Base-by-base conservation (phyloP, 441 rosid species). In the California macrophylla region DNA sequence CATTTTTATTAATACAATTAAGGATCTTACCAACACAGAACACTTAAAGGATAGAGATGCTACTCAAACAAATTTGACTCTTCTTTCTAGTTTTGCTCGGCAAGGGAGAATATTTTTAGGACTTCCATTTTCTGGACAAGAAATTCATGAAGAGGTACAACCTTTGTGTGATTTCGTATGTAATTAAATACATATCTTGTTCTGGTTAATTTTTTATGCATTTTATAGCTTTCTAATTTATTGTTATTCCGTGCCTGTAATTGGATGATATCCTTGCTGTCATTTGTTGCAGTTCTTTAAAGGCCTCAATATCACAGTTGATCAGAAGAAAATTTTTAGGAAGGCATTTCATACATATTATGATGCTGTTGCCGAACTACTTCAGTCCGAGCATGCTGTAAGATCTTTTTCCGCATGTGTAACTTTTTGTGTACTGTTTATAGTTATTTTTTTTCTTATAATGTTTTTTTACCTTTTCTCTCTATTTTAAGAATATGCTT, bases 31-130 rank as follows among this genome's bases (percentile, higher is more conserved):
- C 50, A 85, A 88, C 79, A 42, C 70, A 64, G 99, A 95, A 76
- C 88, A 89, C 74, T 76, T 92, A 75, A 95, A 87, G 81, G 99
- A 95, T 77, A 84, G 95, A 64, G 99, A 92, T 85, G 73, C 89
- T 52, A 92, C 97, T 75, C 99, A 86, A 69, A 84, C 96, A 69
- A 95, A 95, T 82, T 79, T 95, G 78, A 90, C 98, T 67, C 95
- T 95, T 70, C 95, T 95, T 72, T 90, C 92, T 71, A 85, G 96
- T 84, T 95, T 95, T 85, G 97, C 97, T 81, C 85, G 98, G 47
- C 99, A 95, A 91, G 98, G 91, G 62, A 86, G 97, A 82, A 78
- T 88, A 63, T 89, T 95, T 77, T 73, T 91, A 40, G 99, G 97
- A 61, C 92, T 95, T 76, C 85, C 97, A 29, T 82, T 83, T 3